Percentiles rank a stretch among this genome's conserved stretches.
Conservation (phyloP, 306 rosid genomes). For the Psophocarpus tetragonolobus region DNA sequence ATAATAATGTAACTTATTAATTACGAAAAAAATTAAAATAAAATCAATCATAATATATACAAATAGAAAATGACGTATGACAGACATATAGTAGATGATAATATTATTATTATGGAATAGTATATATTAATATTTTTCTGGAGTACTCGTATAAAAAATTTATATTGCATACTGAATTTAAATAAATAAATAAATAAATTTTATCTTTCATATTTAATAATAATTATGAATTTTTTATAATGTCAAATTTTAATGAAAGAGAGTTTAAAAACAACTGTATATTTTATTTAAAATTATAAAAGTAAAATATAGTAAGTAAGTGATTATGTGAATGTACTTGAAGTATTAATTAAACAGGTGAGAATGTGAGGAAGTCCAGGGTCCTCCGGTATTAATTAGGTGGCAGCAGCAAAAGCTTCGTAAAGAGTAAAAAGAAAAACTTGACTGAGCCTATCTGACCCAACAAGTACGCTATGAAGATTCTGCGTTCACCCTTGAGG, state of each 20-base stretch:
- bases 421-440: conserved; percentile 30
- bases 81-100: background rate
- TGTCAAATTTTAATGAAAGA: no score
- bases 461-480: conserved; percentile 47
- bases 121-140: no score
- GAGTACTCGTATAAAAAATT: no score
- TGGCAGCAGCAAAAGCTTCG: conserved; percentile 40
- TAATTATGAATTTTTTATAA: no score
- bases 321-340: no score
- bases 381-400: conserved; percentile 39
- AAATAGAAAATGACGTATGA: background rate
- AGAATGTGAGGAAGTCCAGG: conserved; percentile 37
- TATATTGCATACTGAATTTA: no score
- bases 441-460: conserved; percentile 26
- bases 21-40: background rate
- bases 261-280: no score
- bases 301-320: no score
- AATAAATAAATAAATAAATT: no score
- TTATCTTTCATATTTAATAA: no score
- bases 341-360: background rate
- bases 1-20: no score
- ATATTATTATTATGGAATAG: background rate
- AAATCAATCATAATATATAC: background rate
- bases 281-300: no score
- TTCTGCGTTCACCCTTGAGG: conserved; percentile 1